Evolutionary conservation across 2,329 filamentous ascomycete genomes (phyloP), one percentile per base, ranked within the genome.

Genomic region (Rachicladosporium sp.): DNA sequence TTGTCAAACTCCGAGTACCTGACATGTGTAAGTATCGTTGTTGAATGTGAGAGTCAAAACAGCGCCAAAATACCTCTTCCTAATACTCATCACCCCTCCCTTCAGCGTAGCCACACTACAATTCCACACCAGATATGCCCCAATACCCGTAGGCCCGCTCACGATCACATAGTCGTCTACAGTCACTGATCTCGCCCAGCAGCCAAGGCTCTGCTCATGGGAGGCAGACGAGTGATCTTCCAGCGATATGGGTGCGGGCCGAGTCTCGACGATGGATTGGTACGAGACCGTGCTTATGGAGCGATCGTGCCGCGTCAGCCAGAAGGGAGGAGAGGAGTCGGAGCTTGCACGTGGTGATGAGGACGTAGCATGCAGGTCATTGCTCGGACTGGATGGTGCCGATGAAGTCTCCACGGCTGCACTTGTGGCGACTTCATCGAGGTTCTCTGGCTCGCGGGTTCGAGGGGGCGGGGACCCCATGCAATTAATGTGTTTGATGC

Each of bases 71-170:
- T 42, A 75, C 69, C 75, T 70, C 63, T 78, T 78, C 33, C 55
- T 46, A 6, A 61, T 45, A 32, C 43, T 49, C 42, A 57, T 41
- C 42, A 43, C 50, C 47, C 47, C 60, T 51, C 50, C 86, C 60
- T 78, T 81, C 37, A 96, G 66, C 3, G 87, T 95, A 59, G 91
- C 79, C 33, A 98, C 84, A 35, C 73, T 77, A 53, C 91, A 87
- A 56, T 86, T 91, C 84, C 85, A 98, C 6, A 94, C 87, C 1
- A 95, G 85, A 64, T 96, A 98, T 2, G 88, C 83, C n/a, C 89
- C 89, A 35, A 79, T 64, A 4, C 72, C 72, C 3, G 70, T 64
- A 37, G 65, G 70, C 6, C 74, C 76, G 44, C 69, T 68, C 23
- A 81, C 69, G 46, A 80, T 66, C 29, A 72, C 69, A 61, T 78